Base-by-base conservation (phyloP, 495 filamentous ascomycete genomes). In the Wilcoxina mikolae region DNA sequence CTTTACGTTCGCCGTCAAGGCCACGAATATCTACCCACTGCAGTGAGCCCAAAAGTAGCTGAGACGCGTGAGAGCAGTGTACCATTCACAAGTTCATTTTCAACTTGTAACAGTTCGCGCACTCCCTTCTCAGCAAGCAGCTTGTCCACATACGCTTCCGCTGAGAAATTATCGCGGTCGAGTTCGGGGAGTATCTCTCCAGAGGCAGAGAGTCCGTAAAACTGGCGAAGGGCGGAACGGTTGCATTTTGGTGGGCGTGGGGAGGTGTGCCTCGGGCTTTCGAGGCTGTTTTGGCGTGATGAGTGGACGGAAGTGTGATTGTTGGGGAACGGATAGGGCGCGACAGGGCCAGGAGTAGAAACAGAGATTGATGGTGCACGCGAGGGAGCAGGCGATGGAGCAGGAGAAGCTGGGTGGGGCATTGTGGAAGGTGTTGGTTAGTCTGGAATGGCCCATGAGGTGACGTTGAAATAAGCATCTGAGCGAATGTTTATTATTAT, bases 1-100 rank as follows among this genome's bases (percentile, higher is more conserved):
- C 88, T 69, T 98, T 98, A 62, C 86, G 80, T 72, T 98, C 91
- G 20, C 90, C 89, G 64, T 96, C 91, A 17, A 96, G 74, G 1
- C 84, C 85, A 22, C 87, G 74, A 31, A 94, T 91, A 67, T 96
- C 91, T 59, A 20, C 2, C 23, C 23, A 46, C 23, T 11, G n/a
- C 43, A 46, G 23, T 3, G 7, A 44, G 20, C 18, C 41, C 7
- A 44, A 20, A 44, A 20, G 3, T 38, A 44, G 15, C 11, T n/a
- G 10, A 42, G 5, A n/a, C 0, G 3, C 18, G 12, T 2, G n/a
- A 20, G 18, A 1, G 43, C 11, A 7, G 43, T 11, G 11, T 46
- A 46, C 43, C 46, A 29, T 49, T 49, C 12, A 49, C 25, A 9
- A 49, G 27, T 15, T 15, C 25, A 23, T 49, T 49, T 25, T 49